Conservation (phyloP, 2,329 filamentous ascomycete species). For the Gyromitra esculenta region DNA sequence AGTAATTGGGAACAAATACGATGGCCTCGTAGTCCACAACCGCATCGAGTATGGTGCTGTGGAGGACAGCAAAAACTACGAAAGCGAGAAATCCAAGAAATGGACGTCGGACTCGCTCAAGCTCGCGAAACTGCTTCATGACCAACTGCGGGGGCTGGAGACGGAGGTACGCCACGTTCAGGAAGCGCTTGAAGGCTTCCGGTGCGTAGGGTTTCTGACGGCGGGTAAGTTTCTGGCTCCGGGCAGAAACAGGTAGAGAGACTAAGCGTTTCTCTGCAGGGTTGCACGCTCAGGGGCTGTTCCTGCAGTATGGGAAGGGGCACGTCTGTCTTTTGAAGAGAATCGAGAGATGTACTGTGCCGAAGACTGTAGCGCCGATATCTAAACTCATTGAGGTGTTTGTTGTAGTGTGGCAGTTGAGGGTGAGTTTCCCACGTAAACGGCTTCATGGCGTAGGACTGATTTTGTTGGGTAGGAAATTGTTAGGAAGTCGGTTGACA, state of each 20-base stretch:
- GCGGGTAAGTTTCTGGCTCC: neutral
- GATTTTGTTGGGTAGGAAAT: neutral
- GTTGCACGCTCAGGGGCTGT: constrained; percentile 16
- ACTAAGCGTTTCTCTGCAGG: constrained; percentile 1
- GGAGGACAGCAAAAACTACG: constrained; percentile 27
- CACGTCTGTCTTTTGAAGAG: constrained; percentile 16
- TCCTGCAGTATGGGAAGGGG: constrained; percentile 21
- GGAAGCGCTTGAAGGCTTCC: constrained; percentile 17
- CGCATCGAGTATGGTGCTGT: constrained; percentile 29
- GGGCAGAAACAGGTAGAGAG: neutral
- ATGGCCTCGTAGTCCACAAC: constrained; percentile 27
- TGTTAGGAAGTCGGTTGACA: constrained; percentile 11
- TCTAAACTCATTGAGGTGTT: constrained; percentile 9
- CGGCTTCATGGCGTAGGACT: neutral
- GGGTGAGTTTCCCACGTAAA: constrained; percentile 5
- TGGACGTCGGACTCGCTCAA: constrained; percentile 35
- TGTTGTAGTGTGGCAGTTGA: constrained; percentile 20
- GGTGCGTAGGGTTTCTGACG: constrained; percentile 31
- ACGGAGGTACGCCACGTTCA: constrained; percentile 3
- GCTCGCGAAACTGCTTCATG: constrained; percentile 24
- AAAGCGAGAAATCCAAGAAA: constrained; percentile 27
- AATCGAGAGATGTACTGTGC: neutral
- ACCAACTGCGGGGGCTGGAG: constrained; percentile 26
- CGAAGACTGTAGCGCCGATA: neutral
- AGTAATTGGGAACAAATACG: constrained; percentile 26